Base-by-base conservation (phyloP, 1,284 basidiomycete species). In the Ceratobasidium sp. region DNA sequence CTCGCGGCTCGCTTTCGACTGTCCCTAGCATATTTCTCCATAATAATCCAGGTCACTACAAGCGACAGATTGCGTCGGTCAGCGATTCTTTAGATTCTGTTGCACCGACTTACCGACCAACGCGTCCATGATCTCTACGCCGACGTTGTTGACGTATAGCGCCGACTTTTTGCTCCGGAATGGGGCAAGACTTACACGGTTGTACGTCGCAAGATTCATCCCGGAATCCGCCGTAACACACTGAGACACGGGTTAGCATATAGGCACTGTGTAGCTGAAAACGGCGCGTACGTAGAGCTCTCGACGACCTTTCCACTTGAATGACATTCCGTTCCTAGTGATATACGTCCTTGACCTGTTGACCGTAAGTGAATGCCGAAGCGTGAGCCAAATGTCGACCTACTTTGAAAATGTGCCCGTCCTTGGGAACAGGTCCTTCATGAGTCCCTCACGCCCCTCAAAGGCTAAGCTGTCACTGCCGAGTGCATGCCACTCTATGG, bases 121-220 rank as follows among this genome's bases (percentile, higher is more conserved):
- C 7, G 38, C 42, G 44, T 73, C 69, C 46, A 54, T 62, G 12
- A 73, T 20, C 12, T 62, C 54, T 13, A 57, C 23, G n/a, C 23
- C 57, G 20, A 3, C n/a, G 3, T 40, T 23, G n/a, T 33, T 26
- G 46, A 73, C 50, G 13, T 62, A 56, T 15, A 73, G 69, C 6
- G 42, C 40, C 2, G 69, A 73, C 57, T 61, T 73, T 38, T 73
- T 73, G 69, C 46, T 62, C 33, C 69, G 46, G 57, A 73, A 33
- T 5, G 28, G 17, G 12, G 38, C 20, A 62, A 73, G 62, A 6
- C 33, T 3, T 1, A 56, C 57, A 15, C 69, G 69, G 13, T 73
- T 10, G 46, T 73, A 73, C 6, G 69, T 73, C 1, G 69, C 69
- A 33, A 73, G 40, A n/a, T 73, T 73, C 4, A 73, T 23, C 4